A percentile compares a stretch with the other conserved stretches of the same genome.
phyloP scores from a whole-genome alignment of 352 stramenopile genomes.

The Aphanomyces euteiches region DNA sequence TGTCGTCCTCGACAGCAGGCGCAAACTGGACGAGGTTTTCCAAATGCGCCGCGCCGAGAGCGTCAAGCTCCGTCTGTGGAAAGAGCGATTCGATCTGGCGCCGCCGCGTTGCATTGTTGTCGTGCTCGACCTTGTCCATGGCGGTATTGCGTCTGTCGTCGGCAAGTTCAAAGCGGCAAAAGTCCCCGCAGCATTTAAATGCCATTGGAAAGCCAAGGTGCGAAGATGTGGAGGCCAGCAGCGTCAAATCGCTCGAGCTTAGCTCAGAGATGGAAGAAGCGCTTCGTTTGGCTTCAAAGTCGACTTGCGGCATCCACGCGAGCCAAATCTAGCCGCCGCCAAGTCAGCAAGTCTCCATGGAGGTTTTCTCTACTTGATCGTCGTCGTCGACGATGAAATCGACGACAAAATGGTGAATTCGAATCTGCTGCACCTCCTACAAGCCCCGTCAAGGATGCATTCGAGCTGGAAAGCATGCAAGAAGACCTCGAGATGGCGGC shows the following conservation, averaged over 20 bases:
- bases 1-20: conserved; percentile 31
- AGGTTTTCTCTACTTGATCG: conserved; percentile 28
- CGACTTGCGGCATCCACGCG: not conserved
- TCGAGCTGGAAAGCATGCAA: not conserved
- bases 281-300: not conserved
- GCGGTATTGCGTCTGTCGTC: conserved; percentile 18
- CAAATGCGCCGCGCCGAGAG: conserved; percentile 42
- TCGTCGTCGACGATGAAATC: conserved; percentile 36
- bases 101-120: not conserved
- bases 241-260: not conserved
- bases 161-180: conserved; percentile 53
- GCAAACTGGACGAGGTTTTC: conserved; percentile 36
- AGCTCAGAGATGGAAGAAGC: not conserved
- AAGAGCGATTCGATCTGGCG: conserved; percentile 50
- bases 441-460: not conserved
- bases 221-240: no score
- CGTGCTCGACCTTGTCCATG: not conserved
- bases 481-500: conserved; percentile 13
- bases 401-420: conserved; percentile 20
- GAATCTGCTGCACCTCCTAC: conserved; percentile 29
- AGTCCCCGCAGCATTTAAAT: conserved; percentile 77
- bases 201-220: conserved; percentile 25
- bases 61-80: conserved; percentile 41
- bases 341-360: not conserved
- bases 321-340: conserved; percentile 1